These are phyloP conservation scores for Leccinum subrobustum DNA, from an alignment of 1,284 basidiomycete species.

Conservation along the genomic window DNA sequence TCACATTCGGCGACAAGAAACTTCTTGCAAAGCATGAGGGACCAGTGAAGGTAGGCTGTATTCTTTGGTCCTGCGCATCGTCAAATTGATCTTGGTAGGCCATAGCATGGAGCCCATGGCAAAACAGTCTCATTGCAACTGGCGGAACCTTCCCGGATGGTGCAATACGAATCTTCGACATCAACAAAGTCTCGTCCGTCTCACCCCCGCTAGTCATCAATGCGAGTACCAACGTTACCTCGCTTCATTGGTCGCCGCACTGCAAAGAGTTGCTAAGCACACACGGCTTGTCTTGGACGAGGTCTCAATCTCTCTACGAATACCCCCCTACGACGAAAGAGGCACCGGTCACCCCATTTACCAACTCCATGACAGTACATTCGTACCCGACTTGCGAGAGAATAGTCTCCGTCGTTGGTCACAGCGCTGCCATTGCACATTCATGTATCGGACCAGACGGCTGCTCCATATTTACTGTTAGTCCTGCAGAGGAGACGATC, in stretches of 20 bases:
- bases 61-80: neutral
- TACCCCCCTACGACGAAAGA: slow-evolving; percentile 22
- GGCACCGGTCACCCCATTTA: slow-evolving; percentile 22
- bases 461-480: slow-evolving; percentile 42
- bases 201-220: slow-evolving; percentile 33
- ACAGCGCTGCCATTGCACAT: slow-evolving; percentile 30
- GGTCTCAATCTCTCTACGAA: slow-evolving; percentile 19
- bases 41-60: slow-evolving; percentile 51
- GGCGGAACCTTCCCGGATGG: slow-evolving; percentile 78
- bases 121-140: slow-evolving; percentile 78
- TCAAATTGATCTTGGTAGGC: slow-evolving; percentile 48
- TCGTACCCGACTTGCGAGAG: slow-evolving; percentile 49
- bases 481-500: slow-evolving; percentile 40
- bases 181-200: slow-evolving; percentile 44
- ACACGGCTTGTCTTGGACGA: slow-evolving; percentile 59
- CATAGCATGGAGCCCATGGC: slow-evolving; percentile 92
- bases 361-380: slow-evolving; percentile 56
- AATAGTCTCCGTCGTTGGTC: slow-evolving; percentile 34
- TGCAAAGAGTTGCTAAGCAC: slow-evolving; percentile 88
- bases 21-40: slow-evolving; percentile 52
- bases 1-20: slow-evolving; percentile 35
- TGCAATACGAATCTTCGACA: slow-evolving; percentile 78
- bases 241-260: slow-evolving; percentile 82
- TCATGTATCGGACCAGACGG: slow-evolving; percentile 37
- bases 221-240: slow-evolving; percentile 71